Conservation (phyloP, 176 grass and related monocot species). For the Puccinellia tenuiflora region DNA sequence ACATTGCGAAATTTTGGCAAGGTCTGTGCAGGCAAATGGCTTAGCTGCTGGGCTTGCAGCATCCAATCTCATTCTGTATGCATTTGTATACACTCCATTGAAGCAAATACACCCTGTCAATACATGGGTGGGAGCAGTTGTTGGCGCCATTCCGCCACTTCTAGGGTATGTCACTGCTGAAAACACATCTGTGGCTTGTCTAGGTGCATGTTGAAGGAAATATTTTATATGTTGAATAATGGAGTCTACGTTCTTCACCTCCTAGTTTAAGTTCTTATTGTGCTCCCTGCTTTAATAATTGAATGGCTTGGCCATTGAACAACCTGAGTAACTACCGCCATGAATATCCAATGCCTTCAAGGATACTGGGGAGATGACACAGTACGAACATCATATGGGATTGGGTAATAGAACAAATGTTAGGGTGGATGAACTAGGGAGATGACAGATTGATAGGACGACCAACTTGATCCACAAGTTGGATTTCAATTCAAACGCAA, state of each 20-base stretch:
- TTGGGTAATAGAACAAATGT: background rate
- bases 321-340: background rate
- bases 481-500: background rate
- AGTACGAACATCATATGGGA: background rate
- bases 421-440: background rate
- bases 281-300: background rate
- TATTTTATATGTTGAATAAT: background rate
- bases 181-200: background rate
- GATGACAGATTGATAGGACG: background rate
- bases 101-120: slow-evolving; percentile 98
- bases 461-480: too few species aligned
- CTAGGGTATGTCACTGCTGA: slow-evolving; percentile 59
- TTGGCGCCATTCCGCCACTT: slow-evolving; percentile 97
- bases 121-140: slow-evolving; percentile 97
- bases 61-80: slow-evolving; percentile 87
- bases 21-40: slow-evolving; percentile 79
- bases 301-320: background rate
- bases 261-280: background rate
- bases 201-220: slow-evolving; percentile 1
- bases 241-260: slow-evolving; percentile 16
- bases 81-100: slow-evolving; percentile 93
- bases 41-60: slow-evolving; percentile 79
- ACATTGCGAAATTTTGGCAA: slow-evolving; percentile 46
- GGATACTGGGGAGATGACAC: background rate
- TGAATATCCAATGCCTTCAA: too few species aligned